Conservation (phyloP, 75 land plant species). For the Cryptomeria japonica region DNA sequence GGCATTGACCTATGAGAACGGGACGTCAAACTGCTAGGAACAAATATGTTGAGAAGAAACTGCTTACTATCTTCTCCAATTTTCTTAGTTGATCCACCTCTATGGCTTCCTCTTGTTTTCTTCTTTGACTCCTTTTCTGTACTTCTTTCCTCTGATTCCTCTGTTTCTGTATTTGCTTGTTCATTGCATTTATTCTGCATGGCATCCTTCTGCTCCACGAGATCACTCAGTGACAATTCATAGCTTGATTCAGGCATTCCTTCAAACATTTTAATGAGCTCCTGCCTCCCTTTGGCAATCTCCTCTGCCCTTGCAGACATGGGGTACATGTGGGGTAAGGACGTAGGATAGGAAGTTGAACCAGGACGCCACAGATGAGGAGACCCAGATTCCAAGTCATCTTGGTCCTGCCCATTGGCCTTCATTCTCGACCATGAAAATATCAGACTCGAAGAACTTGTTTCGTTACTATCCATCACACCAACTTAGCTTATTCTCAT, state of each 20-base stretch:
- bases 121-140: background rate
- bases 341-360: slow-evolving; percentile 1
- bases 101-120: slow-evolving; percentile 5
- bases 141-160: background rate
- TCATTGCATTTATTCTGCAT: background rate
- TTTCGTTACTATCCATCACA: slow-evolving; percentile 2
- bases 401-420: background rate
- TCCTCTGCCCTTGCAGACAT: slow-evolving; percentile 25
- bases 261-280: slow-evolving; percentile 23
- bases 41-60: slow-evolving; percentile 13
- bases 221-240: slow-evolving; percentile 35
- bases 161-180: background rate
- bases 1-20: background rate
- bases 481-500: background rate
- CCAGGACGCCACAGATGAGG: slow-evolving; percentile 13
- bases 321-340: background rate
- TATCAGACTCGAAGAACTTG: background rate
- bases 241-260: slow-evolving; percentile 26
- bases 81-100: background rate
- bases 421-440: background rate
- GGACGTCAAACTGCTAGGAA: background rate
- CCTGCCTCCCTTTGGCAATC: slow-evolving; percentile 29
- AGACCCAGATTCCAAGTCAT: background rate
- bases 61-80: background rate
- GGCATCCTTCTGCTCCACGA: slow-evolving; percentile 22